phyloP scores from a whole-genome alignment of 2,329 filamentous ascomycete genomes.

The Neofusicoccum laricinum region DNA sequence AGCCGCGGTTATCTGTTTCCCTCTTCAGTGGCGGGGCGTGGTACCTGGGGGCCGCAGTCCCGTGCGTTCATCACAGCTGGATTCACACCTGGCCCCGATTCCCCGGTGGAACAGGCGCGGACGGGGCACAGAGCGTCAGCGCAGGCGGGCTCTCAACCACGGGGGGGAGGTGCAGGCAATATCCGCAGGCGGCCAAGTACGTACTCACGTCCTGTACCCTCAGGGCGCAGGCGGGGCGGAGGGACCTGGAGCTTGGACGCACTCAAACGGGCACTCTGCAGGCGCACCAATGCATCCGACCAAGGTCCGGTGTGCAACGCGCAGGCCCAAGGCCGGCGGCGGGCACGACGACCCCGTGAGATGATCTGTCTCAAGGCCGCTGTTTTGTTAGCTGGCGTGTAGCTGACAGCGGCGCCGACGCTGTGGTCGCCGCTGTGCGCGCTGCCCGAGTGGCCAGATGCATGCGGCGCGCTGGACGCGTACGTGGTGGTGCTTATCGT shows the following conservation, averaged over 20 bases:
- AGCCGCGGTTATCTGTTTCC: conserved; percentile 5
- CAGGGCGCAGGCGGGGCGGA: not conserved
- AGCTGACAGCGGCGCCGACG: not conserved
- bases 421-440: not conserved
- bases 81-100: not conserved
- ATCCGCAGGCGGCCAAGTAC: not conserved
- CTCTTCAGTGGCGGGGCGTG: not conserved
- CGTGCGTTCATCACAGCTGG: not conserved
- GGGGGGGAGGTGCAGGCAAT: conserved; percentile 2
- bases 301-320: not conserved
- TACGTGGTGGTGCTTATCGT: conserved; percentile 5
- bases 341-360: not conserved
- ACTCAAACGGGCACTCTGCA: conserved; percentile 4
- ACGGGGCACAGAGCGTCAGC: not conserved
- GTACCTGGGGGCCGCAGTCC: not conserved
- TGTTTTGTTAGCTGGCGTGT: not conserved
- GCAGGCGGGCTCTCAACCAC: not conserved
- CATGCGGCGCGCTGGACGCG: not conserved
- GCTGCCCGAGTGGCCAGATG: not conserved
- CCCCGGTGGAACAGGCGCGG: conserved; percentile 3
- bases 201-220: not conserved
- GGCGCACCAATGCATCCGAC: not conserved
- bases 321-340: not conserved
- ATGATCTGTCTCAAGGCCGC: not conserved
- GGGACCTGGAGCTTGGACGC: not conserved